These are phyloP conservation scores for Lagenaria siceraria DNA, from an alignment of 306 rosid genomes.

Conservation along the genomic window DNA sequence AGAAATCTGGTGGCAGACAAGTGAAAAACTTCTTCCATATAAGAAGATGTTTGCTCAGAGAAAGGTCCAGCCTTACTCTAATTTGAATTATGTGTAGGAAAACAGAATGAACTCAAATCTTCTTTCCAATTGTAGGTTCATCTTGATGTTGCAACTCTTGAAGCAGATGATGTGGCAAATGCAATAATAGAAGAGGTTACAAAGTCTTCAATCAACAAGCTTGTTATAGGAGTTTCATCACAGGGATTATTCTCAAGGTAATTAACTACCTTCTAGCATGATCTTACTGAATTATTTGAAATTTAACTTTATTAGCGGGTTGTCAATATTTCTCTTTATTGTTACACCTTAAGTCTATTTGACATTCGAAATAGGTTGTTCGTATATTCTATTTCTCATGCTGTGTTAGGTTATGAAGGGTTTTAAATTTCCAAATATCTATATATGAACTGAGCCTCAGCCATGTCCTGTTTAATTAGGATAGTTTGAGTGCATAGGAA, in stretches of 20 bases:
- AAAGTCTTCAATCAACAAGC: conserved; percentile 35
- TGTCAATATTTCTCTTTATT: background rate
- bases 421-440: no score
- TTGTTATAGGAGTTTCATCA: conserved; percentile 79
- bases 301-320: background rate
- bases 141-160: conserved; percentile 50
- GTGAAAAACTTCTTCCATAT: conserved; percentile 59
- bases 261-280: background rate
- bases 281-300: background rate
- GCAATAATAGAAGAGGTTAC: conserved; percentile 68
- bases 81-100: conserved; percentile 7
- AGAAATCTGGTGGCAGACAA: conserved; percentile 55
- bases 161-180: conserved; percentile 63
- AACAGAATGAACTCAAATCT: background rate
- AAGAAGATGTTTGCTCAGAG: conserved; percentile 56
- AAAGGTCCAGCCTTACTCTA: conserved; percentile 41
- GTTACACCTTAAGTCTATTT: conserved; percentile 2
- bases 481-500: no score
- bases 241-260: conserved; percentile 66
- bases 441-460: no score
- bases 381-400: no score
- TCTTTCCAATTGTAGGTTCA: conserved; percentile 43
- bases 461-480: no score
- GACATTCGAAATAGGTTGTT: background rate
- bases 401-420: no score